These are phyloP conservation scores for Delitschia confertaspora DNA, from an alignment of 495 filamentous ascomycete species.

Conservation along the genomic window DNA sequence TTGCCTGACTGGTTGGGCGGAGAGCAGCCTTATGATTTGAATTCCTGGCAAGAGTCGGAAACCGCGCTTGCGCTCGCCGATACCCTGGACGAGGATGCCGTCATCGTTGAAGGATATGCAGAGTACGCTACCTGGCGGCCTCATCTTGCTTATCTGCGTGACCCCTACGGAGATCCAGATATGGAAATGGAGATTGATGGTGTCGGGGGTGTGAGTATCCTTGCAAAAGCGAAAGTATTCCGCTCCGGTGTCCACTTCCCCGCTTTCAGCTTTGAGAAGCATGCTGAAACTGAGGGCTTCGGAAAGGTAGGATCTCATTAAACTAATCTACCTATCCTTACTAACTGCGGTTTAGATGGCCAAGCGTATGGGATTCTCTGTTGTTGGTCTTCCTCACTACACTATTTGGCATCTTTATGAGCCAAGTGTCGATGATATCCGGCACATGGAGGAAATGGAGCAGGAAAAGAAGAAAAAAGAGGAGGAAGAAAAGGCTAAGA, in stretches of 20 bases:
- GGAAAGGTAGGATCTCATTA: conserved; percentile 65
- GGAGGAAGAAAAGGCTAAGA: conserved; percentile 59
- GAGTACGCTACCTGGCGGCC: conserved; percentile 99
- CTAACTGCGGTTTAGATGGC: conserved; percentile 65
- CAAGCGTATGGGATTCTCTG: conserved; percentile 86
- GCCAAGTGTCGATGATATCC: conserved; percentile 90
- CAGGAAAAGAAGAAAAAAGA: conserved; percentile 61
- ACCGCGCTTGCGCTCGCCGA: conserved; percentile 90
- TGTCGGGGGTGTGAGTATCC: conserved; percentile 92
- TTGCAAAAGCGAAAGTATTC: conserved; percentile 94
- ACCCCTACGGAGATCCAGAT: conserved; percentile 95
- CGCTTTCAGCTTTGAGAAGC: conserved; percentile 97
- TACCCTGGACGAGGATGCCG: conserved; percentile 93
- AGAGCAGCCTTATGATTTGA: conserved; percentile 97
- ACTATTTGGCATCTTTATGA: conserved; percentile 99
- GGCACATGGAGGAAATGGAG: conserved; percentile 97
- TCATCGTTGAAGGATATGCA: conserved; percentile 98
- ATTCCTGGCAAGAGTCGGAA: conserved; percentile 99
- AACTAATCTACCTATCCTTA: not conserved
- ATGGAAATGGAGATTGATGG: conserved; percentile 99
- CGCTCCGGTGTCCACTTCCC: conserved; percentile 93
- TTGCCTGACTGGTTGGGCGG: conserved; percentile 98
- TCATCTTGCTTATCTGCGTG: conserved; percentile 91
- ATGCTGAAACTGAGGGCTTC: conserved; percentile 97
- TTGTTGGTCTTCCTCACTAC: conserved; percentile 96